phyloP scores from a whole-genome alignment of 208 protist species.

The Herpetomonas tarakana region DNA sequence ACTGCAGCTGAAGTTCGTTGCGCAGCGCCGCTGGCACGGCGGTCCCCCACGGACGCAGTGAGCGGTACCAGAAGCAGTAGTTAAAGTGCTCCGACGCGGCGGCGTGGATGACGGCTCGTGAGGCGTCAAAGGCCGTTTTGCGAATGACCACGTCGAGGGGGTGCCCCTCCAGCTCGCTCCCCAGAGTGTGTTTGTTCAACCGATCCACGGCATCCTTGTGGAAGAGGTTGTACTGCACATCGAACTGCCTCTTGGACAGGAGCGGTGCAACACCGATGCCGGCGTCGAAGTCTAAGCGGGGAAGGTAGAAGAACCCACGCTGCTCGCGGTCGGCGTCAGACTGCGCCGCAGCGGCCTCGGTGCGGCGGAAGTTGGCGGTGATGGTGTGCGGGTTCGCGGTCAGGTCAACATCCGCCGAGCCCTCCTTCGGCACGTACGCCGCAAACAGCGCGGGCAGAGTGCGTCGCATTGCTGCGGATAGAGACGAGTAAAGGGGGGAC shows the following conservation, averaged over 20 bases:
- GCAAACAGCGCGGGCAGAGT: conserved; percentile 35
- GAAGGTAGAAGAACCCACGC: conserved; percentile 70
- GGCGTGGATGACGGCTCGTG: conserved; percentile 56
- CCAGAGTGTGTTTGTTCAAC: conserved; percentile 74
- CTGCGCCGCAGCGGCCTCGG: conserved; percentile 41
- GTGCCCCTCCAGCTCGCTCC: conserved; percentile 79
- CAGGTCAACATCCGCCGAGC: conserved; percentile 9
- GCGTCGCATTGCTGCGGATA: conserved; percentile 26
- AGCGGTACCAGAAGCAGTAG: conserved; percentile 90
- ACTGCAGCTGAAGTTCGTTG: conserved; percentile 76
- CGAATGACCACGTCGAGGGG: conserved; percentile 77
- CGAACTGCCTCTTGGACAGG: conserved; percentile 63
- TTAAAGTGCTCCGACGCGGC: conserved; percentile 87
- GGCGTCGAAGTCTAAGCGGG: conserved; percentile 63
- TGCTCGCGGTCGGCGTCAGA: conserved; percentile 41
- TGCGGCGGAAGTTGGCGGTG: conserved; percentile 58
- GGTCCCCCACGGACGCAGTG: conserved; percentile 80
- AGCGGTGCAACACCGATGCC: conserved; percentile 56
- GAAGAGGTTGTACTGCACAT: conserved; percentile 76
- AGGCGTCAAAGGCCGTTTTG: conserved; percentile 76
- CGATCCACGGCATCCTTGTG: conserved; percentile 73
- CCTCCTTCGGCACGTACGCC: conserved; percentile 65
- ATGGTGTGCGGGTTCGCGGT: conserved; percentile 20
- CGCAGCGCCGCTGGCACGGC: conserved; percentile 49
- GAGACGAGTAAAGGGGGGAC: too few species aligned